Evolutionary conservation across 257 asterid genomes (phyloP).

Genomic region (Solanum bukasovii): DNA sequence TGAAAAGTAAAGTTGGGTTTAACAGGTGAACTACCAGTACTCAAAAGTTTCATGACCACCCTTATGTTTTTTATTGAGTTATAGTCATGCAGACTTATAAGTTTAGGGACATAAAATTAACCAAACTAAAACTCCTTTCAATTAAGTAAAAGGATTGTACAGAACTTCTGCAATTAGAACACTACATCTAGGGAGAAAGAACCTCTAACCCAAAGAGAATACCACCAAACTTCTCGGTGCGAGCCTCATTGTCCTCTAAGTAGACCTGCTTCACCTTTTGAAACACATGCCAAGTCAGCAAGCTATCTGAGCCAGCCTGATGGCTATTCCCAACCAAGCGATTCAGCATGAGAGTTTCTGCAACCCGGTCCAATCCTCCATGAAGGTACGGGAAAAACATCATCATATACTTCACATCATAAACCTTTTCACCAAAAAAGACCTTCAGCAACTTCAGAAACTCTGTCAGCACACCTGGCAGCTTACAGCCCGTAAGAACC

Average conservation of each 20-base stretch:
- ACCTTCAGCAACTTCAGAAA: constrained; percentile 42
- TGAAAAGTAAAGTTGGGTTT: not conserved
- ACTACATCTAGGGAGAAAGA: constrained; percentile 24
- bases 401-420: constrained; percentile 72
- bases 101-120: not conserved
- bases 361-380: constrained; percentile 76
- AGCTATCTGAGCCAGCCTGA: constrained; percentile 90
- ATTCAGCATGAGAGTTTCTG: constrained; percentile 33
- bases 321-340: constrained; percentile 62
- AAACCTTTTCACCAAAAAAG: constrained; percentile 55
- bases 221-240: constrained; percentile 48
- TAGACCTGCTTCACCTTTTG: constrained; percentile 40
- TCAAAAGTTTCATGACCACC: not conserved
- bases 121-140: not conserved
- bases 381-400: constrained; percentile 47
- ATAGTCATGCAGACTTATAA: not conserved
- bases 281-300: constrained; percentile 67
- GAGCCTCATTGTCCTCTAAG: constrained; percentile 31
- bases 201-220: constrained; percentile 79
- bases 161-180: constrained; percentile 15
- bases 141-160: constrained; percentile 27
- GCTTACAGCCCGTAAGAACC: constrained; percentile 43
- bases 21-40: not conserved
- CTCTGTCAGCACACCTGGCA: constrained; percentile 35
- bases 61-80: not conserved